Conservation (phyloP, 1,284 basidiomycete species). For the Austroboletus olivaceoglutinosus region DNA sequence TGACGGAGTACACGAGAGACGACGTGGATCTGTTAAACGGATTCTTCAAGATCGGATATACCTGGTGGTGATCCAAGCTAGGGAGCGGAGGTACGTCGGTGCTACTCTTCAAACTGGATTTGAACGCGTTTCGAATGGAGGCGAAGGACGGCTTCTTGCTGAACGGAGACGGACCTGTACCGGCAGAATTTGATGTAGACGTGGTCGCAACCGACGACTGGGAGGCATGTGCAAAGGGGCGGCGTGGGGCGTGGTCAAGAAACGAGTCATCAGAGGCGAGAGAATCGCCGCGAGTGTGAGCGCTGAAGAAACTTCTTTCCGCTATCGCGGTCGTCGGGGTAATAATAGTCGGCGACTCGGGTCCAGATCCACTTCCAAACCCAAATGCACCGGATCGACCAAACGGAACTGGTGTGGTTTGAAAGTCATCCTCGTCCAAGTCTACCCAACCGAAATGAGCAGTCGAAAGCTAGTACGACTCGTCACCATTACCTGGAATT, state of each 20-base stretch:
- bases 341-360: slow-evolving; percentile 61
- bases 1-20: slow-evolving; percentile 50
- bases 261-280: slow-evolving; percentile 63
- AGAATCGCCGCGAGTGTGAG: slow-evolving; percentile 72
- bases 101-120: slow-evolving; percentile 55
- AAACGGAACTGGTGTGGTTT: slow-evolving; percentile 62
- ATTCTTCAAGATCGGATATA: slow-evolving; percentile 68
- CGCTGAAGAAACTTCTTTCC: slow-evolving; percentile 58
- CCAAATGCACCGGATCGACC: slow-evolving; percentile 49
- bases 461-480: not conserved
- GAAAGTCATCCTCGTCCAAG: slow-evolving; percentile 70
- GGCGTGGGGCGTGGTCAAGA: slow-evolving; percentile 55
- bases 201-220: slow-evolving; percentile 65
- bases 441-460: slow-evolving; percentile 39
- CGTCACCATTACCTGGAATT: slow-evolving; percentile 60
- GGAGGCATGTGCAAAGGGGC: slow-evolving; percentile 63
- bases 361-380: slow-evolving; percentile 45
- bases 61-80: slow-evolving; percentile 56
- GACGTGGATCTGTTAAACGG: slow-evolving; percentile 79
- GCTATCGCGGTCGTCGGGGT: slow-evolving; percentile 47
- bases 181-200: slow-evolving; percentile 24
- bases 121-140: slow-evolving; percentile 87
- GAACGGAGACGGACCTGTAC: slow-evolving; percentile 47
- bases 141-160: slow-evolving; percentile 84
- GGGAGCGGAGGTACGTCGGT: slow-evolving; percentile 65